Base-by-base conservation (phyloP, 495 filamentous ascomycete genomes). In the Gamarada debralockiae region DNA sequence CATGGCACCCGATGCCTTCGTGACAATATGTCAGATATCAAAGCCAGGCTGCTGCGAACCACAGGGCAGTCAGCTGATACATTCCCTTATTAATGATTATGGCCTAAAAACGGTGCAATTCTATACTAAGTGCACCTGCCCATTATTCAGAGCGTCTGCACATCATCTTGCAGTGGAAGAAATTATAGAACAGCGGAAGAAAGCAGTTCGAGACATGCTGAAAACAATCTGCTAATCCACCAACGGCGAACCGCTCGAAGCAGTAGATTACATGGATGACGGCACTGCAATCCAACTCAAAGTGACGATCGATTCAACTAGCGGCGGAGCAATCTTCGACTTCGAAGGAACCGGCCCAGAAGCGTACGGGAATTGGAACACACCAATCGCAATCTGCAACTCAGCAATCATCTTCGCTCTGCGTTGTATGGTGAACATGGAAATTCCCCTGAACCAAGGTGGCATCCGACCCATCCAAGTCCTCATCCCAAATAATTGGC, bases 301-400 rank as follows among this genome's bases (percentile, higher is more conserved):
- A 20, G 61, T 69, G 21, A 63, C 56, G 20, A 69, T 69, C 52
- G 56, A 64, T 21, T 45, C 50, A 4, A 18, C 29, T 7, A 57
- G 53, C 34, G 66, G 60, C 5, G 57, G 56, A 23, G 66, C 65
- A 5, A 34, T 60, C 20, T 66, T 69, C 47, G 66, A 69, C 57
- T 69, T 69, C 27, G 63, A 65, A 1, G 66, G 66, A 17, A 69
- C 66, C 1, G 65, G 65, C 7, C 56, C 53, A 12, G 63, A 69
- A 39, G 63, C 55, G 2, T 41, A 37, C 21, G 44, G 44, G 1
- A 56, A 52, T 17, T 33, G 21, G 21, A 66, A 66, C 23, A 56
- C 62, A 15, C 65, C 65, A 8, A 44, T 50, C 13, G 53, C 65
- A 27, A 60, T 67, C 21, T 37, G 48, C 5, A 48, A 60, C 40